A percentile compares a stretch with the other conserved stretches of the same genome.
These are phyloP conservation scores for Circinella umbellata DNA, from an alignment of 371 early-diverging fungal species.

Conservation along the genomic window DNA sequence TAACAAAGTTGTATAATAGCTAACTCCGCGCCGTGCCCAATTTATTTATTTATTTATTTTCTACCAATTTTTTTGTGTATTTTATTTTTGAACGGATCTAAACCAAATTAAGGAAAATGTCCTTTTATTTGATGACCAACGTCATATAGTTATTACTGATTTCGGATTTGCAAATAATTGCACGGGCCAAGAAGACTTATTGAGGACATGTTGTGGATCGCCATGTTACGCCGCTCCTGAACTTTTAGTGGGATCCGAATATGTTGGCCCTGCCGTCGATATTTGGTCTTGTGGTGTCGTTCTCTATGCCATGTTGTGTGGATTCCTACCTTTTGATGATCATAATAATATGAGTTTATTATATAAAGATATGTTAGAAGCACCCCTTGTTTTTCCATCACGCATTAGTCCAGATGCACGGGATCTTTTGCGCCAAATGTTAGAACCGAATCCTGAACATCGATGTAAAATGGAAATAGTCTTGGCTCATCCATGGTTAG, in stretches of 20 bases:
- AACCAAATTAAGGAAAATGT: constrained; percentile 74
- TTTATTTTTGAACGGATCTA: too few relatives aligned
- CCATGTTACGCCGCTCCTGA: constrained; percentile 98
- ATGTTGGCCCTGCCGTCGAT: constrained; percentile 94
- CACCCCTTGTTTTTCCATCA: constrained; percentile 55
- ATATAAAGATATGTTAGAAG: constrained; percentile 64
- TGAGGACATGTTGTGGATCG: constrained; percentile 90
- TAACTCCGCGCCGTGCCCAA: neutral
- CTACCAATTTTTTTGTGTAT: too few relatives aligned
- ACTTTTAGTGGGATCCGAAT: constrained; percentile 88
- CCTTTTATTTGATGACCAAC: constrained; percentile 74
- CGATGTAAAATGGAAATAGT: constrained; percentile 56
- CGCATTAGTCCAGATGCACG: constrained; percentile 41
- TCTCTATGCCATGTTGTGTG: constrained; percentile 73
- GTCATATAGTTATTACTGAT: constrained; percentile 91
- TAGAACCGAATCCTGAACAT: constrained; percentile 54
- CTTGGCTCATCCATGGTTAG: constrained; percentile 59
- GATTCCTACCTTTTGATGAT: constrained; percentile 82
- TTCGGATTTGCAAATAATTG: constrained; percentile 98
- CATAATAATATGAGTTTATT: constrained; percentile 64
- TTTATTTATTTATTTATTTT: too few relatives aligned
- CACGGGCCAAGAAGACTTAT: constrained; percentile 62
- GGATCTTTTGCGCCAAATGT: constrained; percentile 46
- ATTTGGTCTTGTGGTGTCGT: constrained; percentile 95
- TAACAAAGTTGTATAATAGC: neutral